These are phyloP conservation scores for Cutaneotrichosporon cutaneum DNA, from an alignment of 1,284 basidiomycete species.

Conservation along the genomic window DNA sequence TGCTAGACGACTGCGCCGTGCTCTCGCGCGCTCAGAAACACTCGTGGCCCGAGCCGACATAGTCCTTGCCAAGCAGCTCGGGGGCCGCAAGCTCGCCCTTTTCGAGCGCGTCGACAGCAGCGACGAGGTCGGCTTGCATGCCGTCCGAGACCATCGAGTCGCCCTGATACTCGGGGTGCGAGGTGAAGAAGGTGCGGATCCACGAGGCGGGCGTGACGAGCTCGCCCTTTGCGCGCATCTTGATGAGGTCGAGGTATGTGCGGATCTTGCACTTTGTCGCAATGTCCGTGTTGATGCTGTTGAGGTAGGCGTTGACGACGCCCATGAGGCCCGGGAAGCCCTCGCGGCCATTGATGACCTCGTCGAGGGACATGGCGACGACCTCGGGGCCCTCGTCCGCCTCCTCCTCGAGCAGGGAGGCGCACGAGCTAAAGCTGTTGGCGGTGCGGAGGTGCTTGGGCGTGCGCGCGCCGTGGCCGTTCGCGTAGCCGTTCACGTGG, in stretches of 20 bases:
- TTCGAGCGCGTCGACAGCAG: slow-evolving; percentile 86
- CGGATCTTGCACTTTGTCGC: slow-evolving; percentile 66
- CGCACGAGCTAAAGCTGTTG: slow-evolving; percentile 18
- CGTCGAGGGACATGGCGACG: slow-evolving; percentile 85
- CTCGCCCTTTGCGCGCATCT: slow-evolving; percentile 74
- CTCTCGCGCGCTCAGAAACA: background rate
- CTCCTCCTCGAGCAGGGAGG: slow-evolving; percentile 28
- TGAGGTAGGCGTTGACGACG: slow-evolving; percentile 81
- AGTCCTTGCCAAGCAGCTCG: slow-evolving; percentile 58
- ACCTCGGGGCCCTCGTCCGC: slow-evolving; percentile 63
- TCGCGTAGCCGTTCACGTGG: slow-evolving; percentile 16
- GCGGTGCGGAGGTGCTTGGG: slow-evolving; percentile 15
- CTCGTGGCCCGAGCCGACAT: slow-evolving; percentile 37
- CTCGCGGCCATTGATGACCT: slow-evolving; percentile 82
- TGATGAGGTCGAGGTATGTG: slow-evolving; percentile 76
- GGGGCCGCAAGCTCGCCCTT: slow-evolving; percentile 66
- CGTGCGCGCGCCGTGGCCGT: background rate
- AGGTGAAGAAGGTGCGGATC: slow-evolving; percentile 86
- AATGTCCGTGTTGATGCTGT: slow-evolving; percentile 76
- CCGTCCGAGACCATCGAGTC: slow-evolving; percentile 87
- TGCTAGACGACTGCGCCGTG: background rate
- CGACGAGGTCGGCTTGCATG: slow-evolving; percentile 92
- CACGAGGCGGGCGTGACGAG: slow-evolving; percentile 88
- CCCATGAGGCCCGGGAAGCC: slow-evolving; percentile 82
- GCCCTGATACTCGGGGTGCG: slow-evolving; percentile 83